Evolutionary conservation across 805 yeast genomes (phyloP), one percentile per base, ranked within the genome.

Genomic region (Ogataea parapolymorpha): DNA sequence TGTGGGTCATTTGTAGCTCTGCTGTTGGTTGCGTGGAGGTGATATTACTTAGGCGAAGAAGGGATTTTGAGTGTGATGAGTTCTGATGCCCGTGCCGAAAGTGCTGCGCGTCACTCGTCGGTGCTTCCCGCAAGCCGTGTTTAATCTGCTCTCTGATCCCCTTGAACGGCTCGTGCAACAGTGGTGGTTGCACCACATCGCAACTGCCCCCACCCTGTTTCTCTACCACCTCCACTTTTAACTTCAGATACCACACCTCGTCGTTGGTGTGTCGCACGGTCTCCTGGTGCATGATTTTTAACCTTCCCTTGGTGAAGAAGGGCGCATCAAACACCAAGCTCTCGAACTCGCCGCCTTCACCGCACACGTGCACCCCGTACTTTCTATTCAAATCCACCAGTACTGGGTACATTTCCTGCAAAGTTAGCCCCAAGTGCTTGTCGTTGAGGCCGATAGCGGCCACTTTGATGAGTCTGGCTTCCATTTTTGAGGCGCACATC

Each of bases 261-360:
- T 79, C 89, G 38, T 67, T 71, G 1, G 80, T 65, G 46, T 73
- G 80, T 14, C 70, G 59, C 1, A 76, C 63, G 1, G 74, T 59
- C 22, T 67, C 55, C 12, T 58, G 58, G 2, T 70, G 65, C 1
- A 51, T 59, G 13, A 84, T 62, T 7, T 62, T 65, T 32, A 82
- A 59, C 38, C 59, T 65, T 27, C 77, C 79, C 33, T 74, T 67
- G 24, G 65, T 66, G 65, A 91, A 93, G 45, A 87, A 82, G 0
- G 96, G 95, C 1, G 95, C 87, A 61, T 93, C 96, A 22, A 93
- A 68, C 2, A 91, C 98, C 51, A 91, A 67, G 0, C 96, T 83
- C 61, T 93, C 99, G 62, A 88, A 93, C 62, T 93, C 99, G 1
- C 99, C 99, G 25, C 99, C 99, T 68, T 93, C 99, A 11, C 99